Conservation (phyloP, 148 eudicot species). For the Diospyros lotus region DNA sequence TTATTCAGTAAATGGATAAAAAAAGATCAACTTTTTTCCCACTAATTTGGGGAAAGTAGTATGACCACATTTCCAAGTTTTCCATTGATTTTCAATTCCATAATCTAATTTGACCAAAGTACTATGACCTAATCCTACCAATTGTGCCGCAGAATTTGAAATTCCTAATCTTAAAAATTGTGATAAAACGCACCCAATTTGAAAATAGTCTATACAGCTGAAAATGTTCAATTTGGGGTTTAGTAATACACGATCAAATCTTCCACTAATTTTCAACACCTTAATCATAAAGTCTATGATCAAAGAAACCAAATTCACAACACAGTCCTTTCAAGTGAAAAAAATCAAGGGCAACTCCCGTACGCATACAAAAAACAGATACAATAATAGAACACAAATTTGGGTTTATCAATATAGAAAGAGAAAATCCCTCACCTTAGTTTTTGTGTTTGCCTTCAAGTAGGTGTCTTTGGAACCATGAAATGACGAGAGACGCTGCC, state of each 20-base stretch:
- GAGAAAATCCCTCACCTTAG: conserved; percentile 29
- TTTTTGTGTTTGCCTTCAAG: conserved; percentile 18
- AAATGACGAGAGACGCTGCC: conserved; percentile 12
- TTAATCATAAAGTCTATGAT: too few relatives aligned
- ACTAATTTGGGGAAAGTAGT: background rate
- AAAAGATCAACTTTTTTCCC: background rate
- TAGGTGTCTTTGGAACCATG: conserved; percentile 5
- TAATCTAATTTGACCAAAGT: background rate
- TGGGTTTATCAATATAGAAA: background rate
- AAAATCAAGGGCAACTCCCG: too few relatives aligned
- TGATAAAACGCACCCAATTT: background rate
- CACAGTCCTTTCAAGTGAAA: too few relatives aligned
- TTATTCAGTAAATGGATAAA: background rate
- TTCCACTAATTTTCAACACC: too few relatives aligned
- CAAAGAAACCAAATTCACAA: too few relatives aligned
- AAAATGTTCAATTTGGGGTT: too few relatives aligned
- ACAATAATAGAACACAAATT: too few relatives aligned
- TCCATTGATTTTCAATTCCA: too few relatives aligned
- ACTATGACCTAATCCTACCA: background rate
- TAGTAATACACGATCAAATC: too few relatives aligned
- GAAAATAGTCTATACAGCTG: too few relatives aligned
- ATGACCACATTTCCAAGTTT: too few relatives aligned
- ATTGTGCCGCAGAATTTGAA: background rate
- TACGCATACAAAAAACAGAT: too few relatives aligned
- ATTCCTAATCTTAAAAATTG: background rate